A percentile compares a stretch with the other conserved stretches of the same genome.
Evolutionary conservation across 164 flowering plant genomes (phyloP).

Genomic region (Chimonanthus praecox): DNA sequence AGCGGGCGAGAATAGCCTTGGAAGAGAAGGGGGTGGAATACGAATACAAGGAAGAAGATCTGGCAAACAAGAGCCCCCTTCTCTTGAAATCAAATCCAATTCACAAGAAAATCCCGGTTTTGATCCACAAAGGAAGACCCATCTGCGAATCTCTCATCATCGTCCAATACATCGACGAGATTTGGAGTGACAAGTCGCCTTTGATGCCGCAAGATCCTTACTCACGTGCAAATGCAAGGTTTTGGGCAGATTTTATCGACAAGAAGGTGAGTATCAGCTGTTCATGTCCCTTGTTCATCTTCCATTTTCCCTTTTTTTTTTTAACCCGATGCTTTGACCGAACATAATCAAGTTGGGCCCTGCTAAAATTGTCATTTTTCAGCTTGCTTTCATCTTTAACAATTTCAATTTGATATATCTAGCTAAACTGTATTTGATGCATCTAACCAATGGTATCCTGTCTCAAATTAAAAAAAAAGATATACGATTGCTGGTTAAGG

Average conservation of each 20-base stretch:
- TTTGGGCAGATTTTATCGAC: conserved; percentile 18
- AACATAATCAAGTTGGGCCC: neutral
- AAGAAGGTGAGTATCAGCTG: conserved; percentile 9
- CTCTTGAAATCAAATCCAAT: conserved; percentile 13
- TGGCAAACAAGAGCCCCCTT: conserved; percentile 3
- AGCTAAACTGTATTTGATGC: neutral
- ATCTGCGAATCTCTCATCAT: conserved; percentile 21
- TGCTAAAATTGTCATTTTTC: too few relatives aligned
- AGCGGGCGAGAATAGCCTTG: conserved; percentile 29
- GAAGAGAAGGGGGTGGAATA: conserved; percentile 27
- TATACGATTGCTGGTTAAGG: neutral
- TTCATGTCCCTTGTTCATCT: too few relatives aligned
- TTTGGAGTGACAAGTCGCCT: conserved; percentile 7
- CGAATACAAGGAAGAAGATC: neutral
- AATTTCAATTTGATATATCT: neutral
- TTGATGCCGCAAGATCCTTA: conserved; percentile 17
- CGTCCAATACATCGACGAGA: conserved; percentile 15
- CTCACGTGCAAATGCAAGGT: conserved; percentile 11
- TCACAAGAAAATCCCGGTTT: conserved; percentile 16
- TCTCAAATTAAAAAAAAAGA: neutral
- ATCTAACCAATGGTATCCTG: neutral
- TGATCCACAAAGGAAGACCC: conserved; percentile 15
- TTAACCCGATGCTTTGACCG: neutral
- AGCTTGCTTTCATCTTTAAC: neutral
- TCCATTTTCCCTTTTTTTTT: too few relatives aligned